Evolutionary conservation across 2,329 filamentous ascomycete species (phyloP), one percentile per base, ranked within the genome.

Genomic region (Ophiostoma sp.): DNA sequence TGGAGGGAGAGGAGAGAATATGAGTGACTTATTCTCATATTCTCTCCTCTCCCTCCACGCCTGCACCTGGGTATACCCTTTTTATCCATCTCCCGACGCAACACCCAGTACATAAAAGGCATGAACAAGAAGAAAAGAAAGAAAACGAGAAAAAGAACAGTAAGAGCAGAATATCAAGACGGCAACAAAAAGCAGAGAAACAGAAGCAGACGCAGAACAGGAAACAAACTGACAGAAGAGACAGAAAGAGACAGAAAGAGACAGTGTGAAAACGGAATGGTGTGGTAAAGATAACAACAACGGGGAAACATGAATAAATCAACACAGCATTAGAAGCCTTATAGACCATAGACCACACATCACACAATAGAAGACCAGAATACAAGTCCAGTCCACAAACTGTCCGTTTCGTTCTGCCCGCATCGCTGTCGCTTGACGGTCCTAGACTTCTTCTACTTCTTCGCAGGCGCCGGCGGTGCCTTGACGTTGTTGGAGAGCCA

Each of bases 401-500:
- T 5, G 50, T 55, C 50, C 50, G 6, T 55, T 19, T 9, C 33
- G 33, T 36, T 36, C 33, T 36, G 4, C 33, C 8, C 33, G 3
- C 6, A 25, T 22, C 50, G 42, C 42, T 6, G 15, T 15, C 45
- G n/a, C n/a, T n/a, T n/a, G n/a, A n/a, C n/a, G n/a, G n/a, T n/a
- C n/a, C n/a, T n/a, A n/a, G n/a, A n/a, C n/a, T n/a, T n/a, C n/a
- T n/a, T n/a, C n/a, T 15, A 88, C 81, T 87, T 88, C 85, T 88
- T 89, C 73, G 82, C 83, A 36, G 87, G 86, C 25, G 85, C 81
- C 31, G 86, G 84, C 59, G 87, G 87, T 7, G 87, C 84, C 85
- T 95, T 95, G 84, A 95, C 91, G 80, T 94, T 95, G 84, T 93
- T 93, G 77, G 92, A 94, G 77, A 95, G 86, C 93, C 93, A 95